Evolutionary conservation across 2,329 filamentous ascomycete genomes (phyloP), one percentile per base, ranked within the genome.

Genomic region (Beauveria rudraprayagi): DNA sequence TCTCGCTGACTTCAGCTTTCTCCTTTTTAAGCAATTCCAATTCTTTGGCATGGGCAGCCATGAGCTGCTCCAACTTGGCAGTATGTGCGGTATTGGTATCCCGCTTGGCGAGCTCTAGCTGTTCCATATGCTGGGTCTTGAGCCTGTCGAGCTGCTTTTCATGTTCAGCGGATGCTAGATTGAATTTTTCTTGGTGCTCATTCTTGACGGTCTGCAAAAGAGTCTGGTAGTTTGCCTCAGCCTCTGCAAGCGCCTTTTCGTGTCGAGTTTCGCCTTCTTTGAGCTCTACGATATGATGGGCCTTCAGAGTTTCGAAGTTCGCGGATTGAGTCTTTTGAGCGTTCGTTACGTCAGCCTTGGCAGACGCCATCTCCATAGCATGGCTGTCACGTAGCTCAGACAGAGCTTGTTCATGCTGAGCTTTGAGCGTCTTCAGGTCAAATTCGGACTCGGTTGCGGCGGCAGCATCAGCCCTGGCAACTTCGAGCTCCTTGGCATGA

Each of bases 351-450:
- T 54, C 68, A n/a, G 74, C 69, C 68, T 78, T 74, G 19, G 81
- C 73, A 1, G 68, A 66, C 56, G 74, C 73, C 24, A 82, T 64
- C 62, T 80, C 74, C 63, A 72, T 73, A 16, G 73, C 69, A 34
- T 80, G 68, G 14, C 69, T 62, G 11, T 67, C 68, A 69, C 79
- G 78, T 41, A 77, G 66, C 3, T 75, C 68, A 60, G 77, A 74
- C 1, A 82, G 70, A 63, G 83, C 75, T 65, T 81, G 74, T 3
- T 78, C 78, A 65, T 86, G 83, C 64, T 24, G 86, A 80, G 64
- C 77, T 81, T 54, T 48, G 30, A 60, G 58, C 7, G 19, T 17
- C 41, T 48, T 22, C 4, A 60, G 19, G 4, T 34, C 28, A n/a
- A 41, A 22, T 2, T 60, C 50, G 17, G 50, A 17, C 22, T 54